Conservation (phyloP, 371 early-diverging fungal species). For the Batkoa obscura region DNA sequence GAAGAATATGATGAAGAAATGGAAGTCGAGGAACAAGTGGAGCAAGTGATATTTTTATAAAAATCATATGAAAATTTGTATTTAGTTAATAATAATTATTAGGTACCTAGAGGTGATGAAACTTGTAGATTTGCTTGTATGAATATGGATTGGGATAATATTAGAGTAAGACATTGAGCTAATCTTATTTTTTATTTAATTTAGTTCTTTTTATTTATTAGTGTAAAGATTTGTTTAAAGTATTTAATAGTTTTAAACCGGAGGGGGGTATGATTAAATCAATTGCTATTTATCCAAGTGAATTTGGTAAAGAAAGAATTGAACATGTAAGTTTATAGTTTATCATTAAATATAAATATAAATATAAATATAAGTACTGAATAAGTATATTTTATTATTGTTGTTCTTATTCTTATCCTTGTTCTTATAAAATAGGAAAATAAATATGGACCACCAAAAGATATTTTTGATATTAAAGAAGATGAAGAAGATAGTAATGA, state of each 20-base stretch:
- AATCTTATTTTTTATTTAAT: neutral
- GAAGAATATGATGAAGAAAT: conserved; percentile 8
- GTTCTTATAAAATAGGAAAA: conserved; percentile 23
- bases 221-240: conserved; percentile 70
- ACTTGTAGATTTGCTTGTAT: conserved; percentile 79
- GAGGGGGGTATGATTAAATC: conserved; percentile 45
- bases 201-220: conserved; percentile 9
- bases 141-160: conserved; percentile 95
- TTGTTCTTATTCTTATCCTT: neutral
- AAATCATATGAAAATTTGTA: conserved; percentile 7
- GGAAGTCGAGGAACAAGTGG: neutral
- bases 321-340: conserved; percentile 21
- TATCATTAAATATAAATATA: neutral
- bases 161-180: conserved; percentile 19
- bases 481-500: conserved; percentile 15
- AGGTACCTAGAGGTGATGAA: conserved; percentile 65
- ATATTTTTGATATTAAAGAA: conserved; percentile 33
- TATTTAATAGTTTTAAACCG: conserved; percentile 72
- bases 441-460: conserved; percentile 64
- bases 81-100: conserved; percentile 17
- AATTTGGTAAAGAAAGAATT: conserved; percentile 87
- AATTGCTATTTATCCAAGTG: conserved; percentile 81
- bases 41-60: conserved; percentile 3
- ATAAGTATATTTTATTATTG: too few relatives aligned
- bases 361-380: neutral